Evolutionary conservation across 768 basidiomycete genomes (phyloP), one percentile per base, ranked within the genome.

Genomic region (Agaricus blazei): DNA sequence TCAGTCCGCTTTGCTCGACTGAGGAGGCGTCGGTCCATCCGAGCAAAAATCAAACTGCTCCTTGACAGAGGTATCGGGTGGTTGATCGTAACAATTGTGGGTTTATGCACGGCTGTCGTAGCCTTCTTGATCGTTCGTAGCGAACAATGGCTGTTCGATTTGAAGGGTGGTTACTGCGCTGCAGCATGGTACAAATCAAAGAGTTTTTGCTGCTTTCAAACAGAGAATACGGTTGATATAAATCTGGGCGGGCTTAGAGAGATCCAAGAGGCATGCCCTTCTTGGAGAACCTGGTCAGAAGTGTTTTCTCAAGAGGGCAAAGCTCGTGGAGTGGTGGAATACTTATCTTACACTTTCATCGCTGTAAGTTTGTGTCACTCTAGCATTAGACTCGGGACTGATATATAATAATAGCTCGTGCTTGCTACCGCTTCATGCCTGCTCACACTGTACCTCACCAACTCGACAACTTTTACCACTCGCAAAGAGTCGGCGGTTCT

Each of bases 101-200:
- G 95, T 0, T 82, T 94, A 66, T 65, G 93, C 26, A 90, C 91
- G 9, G 94, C 96, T 8, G 57, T 94, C 45, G 72, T 90, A 38
- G 96, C 96, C 3, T 98, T 92, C 67, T 69, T 90, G 53, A 87
- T 99, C 60, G 82, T 94, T 38, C 83, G 90, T 19, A 77, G 81
- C 57, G 97, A 99, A 65, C 87, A 89, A 66, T 87, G 84, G 78
- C 74, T 98, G 8, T 99, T 98, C 63, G 93, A 96, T 68, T 65
- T 87, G 53, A 98, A 98, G 70, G 90, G 93, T 49, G 97, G 97
- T 0, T 91, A 90, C 66, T 99, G 96, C 68, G 63, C 63, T 2
- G 68, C 70, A 0, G 75, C 75, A 1, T 88, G 88, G 85, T 87
- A 79, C 73, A 87, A 80, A 61, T 83, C 92, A 0, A 85, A 81